Evolutionary conservation across 306 rosid genomes (phyloP), one percentile per base, ranked within the genome.

Genomic region (Arachis stenosperma): DNA sequence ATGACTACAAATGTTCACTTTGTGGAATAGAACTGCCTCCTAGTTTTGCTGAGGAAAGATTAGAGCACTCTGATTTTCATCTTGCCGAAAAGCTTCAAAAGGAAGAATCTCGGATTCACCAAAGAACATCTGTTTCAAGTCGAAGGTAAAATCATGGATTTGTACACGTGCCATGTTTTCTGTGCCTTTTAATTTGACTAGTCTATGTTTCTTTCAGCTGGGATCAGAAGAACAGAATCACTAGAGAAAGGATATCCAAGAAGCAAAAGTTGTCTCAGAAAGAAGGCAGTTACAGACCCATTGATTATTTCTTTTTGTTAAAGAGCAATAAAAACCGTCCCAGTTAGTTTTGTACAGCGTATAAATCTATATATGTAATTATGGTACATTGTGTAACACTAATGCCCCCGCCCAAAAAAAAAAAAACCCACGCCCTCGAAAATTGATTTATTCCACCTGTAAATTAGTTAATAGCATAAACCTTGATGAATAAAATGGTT

Each of bases 31-130:
- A 94, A 83, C 75, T 94, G 76, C 98, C 96, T 22, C 87, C 81
- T 47, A 84, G 84, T 84, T 91, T 90, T 74, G 83, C 81, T 41
- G 88, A 81, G 75, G 98, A 94, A 84, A 85, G 98, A 61, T 88
- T 81, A 83, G 96, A 94, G 79, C 98, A 94, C 78, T 70, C 79
- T 48, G 98, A 94, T 83, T 94, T 94, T 75, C 98, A 94, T 82
- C 85, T 91, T 57, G 98, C 98, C 5, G 87, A 91, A 81, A 89
- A 84, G 85, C 92, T 94, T 83, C 98, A 94, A 81, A 78, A 74
- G 17, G 96, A 87, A 68, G 98, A 91, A 80, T 89, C 97, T 59
- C 74, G 84, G 67, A 67, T 52, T 67, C 80, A 40, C 66, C 84
- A 67, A 12, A 64, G 78, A 75, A 64, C 76, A 62, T 37, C 53